Evolutionary conservation across 1,284 basidiomycete species (phyloP), one percentile per base, ranked within the genome.

Genomic region (Cryptococcus hybrid): DNA sequence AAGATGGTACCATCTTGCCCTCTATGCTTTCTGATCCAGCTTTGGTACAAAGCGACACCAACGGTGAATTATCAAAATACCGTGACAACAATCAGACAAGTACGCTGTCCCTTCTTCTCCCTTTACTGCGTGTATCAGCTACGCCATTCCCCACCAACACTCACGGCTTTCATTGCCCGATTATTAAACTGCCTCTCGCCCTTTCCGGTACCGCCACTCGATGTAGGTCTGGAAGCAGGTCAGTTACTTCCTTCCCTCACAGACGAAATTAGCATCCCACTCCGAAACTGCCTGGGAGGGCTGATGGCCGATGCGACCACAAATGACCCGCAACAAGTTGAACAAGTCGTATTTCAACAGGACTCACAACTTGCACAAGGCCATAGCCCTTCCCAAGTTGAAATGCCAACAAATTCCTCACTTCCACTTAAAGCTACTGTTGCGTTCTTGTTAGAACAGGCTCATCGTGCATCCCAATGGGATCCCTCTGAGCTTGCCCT

Each of bases 181-280:
- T 34, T 74, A 1, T 55, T 74, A 0, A 51, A 60, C 1, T 42
- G 69, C 3, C 60, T 76, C 24, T 57, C 67, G 11, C 64, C 70
- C 0, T 68, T 72, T 30, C 74, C 74, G 3, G 66, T 70, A 5
- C 73, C 74, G 1, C 67, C 73, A 0, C 66, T 76, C 44, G 73
- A 74, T 47, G 65, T 71, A 4, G 73, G 72, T 2, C 61, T 76
- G 3, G 72, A 74, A 56, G 72, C 68, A 2, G 69, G 72, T 7
- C 61, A 65, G 42, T 55, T 76, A 2, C 51, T 69, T 18, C 60
- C 64, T 8, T 30, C 50, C 3, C 58, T 74, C 3, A 72, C 74
- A 0, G 73, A 75, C 38, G 64, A 63, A 1, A 53, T 76, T 3
- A 58, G 60, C 18, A 55, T 52, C 34, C 73, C 70, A 0, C 63